Evolutionary conservation across 306 rosid genomes (phyloP), one percentile per base, ranked within the genome.

Genomic region (cucumber (Cucumis sativus)): DNA sequence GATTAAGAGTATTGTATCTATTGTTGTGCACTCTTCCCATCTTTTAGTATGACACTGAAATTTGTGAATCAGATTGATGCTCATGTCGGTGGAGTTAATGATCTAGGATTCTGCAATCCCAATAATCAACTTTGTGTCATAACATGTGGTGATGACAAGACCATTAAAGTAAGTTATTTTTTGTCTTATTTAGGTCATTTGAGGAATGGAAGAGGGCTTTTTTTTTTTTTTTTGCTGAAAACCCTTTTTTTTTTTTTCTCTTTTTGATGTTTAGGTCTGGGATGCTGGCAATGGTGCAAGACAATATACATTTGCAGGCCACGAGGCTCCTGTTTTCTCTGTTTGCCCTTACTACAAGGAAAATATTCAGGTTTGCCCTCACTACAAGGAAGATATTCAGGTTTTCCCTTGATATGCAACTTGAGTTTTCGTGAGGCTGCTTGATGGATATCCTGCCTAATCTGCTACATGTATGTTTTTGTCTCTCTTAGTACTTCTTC

Each of bases 71-170:
- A 95, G 99, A 95, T 92, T 87, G 98, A 95, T 79, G 98, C 98
- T 60, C 98, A 92, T 83, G 87, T 86, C 20, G 98, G 98, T n/a
- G 98, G 98, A 84, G 98, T 90, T 77, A 95, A 95, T 75, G 98
- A 95, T 87, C 82, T 95, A 11, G 97, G 97, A 75, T 95, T 95
- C 86, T 92, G 97, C 45, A 97, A 90, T 79, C 98, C 98, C 35
- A 92, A 94, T 84, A 90, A 94, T 84, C 97, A 90, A 82, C 95
- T 92, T 39, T 95, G 98, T 84, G 98, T 92, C 74, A 92, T 92
- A 78, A 95, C 98, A 45, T 95, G 98, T 41, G 98, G 98, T 43
- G 98, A 95, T 74, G 97, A 95, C 82, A 95, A 90, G 83, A 95
- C 96, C 69, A 95, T 95, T 77, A 92, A 95, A 91, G 98, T 92